Base-by-base conservation (phyloP, 768 basidiomycete species). In the Tricholoma furcatifolium region DNA sequence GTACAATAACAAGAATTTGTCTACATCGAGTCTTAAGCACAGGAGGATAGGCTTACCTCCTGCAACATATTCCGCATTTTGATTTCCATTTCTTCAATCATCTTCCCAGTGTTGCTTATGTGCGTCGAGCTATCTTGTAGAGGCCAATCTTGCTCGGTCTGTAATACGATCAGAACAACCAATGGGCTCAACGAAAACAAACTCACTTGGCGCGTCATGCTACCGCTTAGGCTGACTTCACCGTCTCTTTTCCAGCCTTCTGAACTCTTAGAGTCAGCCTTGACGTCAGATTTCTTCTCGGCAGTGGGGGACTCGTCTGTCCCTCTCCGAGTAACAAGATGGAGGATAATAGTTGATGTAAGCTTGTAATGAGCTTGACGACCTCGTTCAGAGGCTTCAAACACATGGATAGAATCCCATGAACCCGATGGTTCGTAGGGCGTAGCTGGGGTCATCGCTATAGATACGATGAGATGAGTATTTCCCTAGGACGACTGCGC, bases 51-150 rank as follows among this genome's bases (percentile, higher is more conserved):
- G 56, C 73, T 42, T 54, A 84, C 91, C 76, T 94, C 92, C 70
- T 93, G 90, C 43, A 99, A 76, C 51, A 93, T 74, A 69, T 97
- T 97, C 35, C 97, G 82, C 93, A 98, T 94, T 75, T 98, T 98
- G 68, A 95, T 93, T 72, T 99, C 97, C 92, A 96, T 95, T 58
- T 98, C 97, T 70, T 99, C 97, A 57, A 99, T 87, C 86, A 98
- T 88, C 59, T 80, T 82, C 4, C 97, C 97, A n/a, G 88, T 87
- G 69, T 98, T 98, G 39, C 84, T 81, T 53, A 99, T 88, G 70
- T 99, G 97, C 38, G 91, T 87, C 18, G 86, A 81, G 38, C 79
- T 67, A 60, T 91, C 90, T 32, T 89, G 85, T 47, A 97, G 64
- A 21, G 92, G 83, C 71, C 81, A 88, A 66, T 96, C 95, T 68